Evolutionary conservation across 306 rosid genomes (phyloP), one percentile per base, ranked within the genome.

Genomic region (Gynostemma pentaphyllum): DNA sequence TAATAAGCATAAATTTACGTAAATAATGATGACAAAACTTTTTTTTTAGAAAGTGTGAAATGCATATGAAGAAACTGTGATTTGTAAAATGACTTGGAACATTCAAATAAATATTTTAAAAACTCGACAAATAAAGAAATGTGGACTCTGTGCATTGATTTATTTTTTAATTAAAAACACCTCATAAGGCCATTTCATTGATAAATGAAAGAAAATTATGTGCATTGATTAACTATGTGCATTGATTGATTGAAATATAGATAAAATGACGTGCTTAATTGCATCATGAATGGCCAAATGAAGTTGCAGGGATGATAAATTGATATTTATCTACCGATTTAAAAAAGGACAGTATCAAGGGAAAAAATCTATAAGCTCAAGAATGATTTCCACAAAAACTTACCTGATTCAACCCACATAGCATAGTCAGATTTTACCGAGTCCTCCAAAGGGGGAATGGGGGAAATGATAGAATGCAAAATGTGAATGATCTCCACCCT

Each of bases 361-460:
- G 8, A 16, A 27, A 49, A 32, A 2, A 19, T 13, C 9, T 29
- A 30, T 10, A 64, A 37, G 37, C 66, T 7, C 34, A 26, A 57
- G 62, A 52, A 69, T 54, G 16, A 42, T 61, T 62, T 47, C 45
- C 70, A 56, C 27, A 19, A 45, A 69, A 45, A 79, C 54, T 76
- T 68, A 87, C 95, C 87, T 78, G 95, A 74, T 68, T 51, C 71
- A 70, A 77, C 72, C 96, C 96, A 92, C 87, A 84, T 79, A 32
- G 87, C 85, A n/a, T 60, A 36, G 72, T 74, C 79, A 45, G 82
- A 78, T 55, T 68, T 76, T 46, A 76, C 82, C 2, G 75, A 75
- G 70, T 71, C 73, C 76, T 79, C 85, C 70, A 74, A 54, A 57
- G 78, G 63, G 11, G 90, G 85, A 18, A 84, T 68, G 44, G 53